Evolutionary conservation across 1,284 basidiomycete genomes (phyloP).

Genomic region (Blastosporella zonata): DNA sequence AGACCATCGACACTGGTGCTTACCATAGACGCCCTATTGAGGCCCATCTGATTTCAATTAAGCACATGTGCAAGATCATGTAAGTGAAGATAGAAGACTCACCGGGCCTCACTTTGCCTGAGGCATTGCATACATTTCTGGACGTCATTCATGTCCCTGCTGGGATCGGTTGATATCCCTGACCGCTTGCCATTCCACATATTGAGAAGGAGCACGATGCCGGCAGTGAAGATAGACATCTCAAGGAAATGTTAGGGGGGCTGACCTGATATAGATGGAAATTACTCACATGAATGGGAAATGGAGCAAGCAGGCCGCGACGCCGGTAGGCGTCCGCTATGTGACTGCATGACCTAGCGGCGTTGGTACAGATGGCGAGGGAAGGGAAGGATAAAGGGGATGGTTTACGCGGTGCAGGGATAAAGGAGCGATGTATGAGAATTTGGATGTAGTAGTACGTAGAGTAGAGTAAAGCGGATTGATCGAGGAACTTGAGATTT

Average conservation of each 20-base stretch:
- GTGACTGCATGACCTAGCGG: constrained; percentile 76
- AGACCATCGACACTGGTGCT: constrained; percentile 7
- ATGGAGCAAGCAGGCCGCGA: constrained; percentile 28
- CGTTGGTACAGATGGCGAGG: constrained; percentile 81
- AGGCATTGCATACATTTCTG: constrained; percentile 63
- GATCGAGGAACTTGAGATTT: constrained; percentile 60
- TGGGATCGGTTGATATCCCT: constrained; percentile 46
- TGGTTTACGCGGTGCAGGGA: constrained; percentile 61
- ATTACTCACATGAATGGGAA: constrained; percentile 41
- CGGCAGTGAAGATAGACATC: constrained; percentile 46
- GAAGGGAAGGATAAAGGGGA: constrained; percentile 65
- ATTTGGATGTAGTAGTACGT: constrained; percentile 76
- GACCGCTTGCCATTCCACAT: constrained; percentile 68
- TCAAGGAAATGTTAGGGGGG: constrained; percentile 16
- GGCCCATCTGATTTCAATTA: constrained; percentile 26
- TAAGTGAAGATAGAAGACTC: constrained; percentile 7
- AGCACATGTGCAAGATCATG: background rate
- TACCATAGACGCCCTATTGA: constrained; percentile 39
- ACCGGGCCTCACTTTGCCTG: constrained; percentile 35
- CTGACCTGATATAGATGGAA: background rate
- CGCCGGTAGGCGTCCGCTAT: constrained; percentile 57
- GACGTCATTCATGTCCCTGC: constrained; percentile 63
- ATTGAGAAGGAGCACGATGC: constrained; percentile 65
- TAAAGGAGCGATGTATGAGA: constrained; percentile 79
- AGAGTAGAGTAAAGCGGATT: constrained; percentile 66